phyloP scores from a whole-genome alignment of 1,284 basidiomycete species.

The Cutaneotrichosporon cutaneum region DNA sequence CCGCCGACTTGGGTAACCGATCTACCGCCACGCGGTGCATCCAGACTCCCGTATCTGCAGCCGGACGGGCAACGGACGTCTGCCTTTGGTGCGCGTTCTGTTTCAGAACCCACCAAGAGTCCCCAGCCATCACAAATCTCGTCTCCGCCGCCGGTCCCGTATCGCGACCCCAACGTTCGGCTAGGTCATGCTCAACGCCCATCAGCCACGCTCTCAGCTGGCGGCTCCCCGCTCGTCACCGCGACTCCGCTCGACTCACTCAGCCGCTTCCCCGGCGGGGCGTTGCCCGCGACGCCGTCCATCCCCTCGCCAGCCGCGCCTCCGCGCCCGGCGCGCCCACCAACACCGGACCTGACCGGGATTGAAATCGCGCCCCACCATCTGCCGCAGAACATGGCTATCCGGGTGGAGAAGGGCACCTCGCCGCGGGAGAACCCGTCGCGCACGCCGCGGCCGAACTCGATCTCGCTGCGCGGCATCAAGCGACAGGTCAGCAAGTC shows the following conservation, averaged over 20 bases:
- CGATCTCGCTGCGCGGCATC: constrained; percentile 17
- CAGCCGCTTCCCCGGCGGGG: constrained; percentile 2
- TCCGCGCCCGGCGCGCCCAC: constrained; percentile 21
- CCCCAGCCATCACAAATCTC: not conserved
- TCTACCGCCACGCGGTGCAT: constrained; percentile 17
- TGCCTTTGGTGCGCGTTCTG: not conserved
- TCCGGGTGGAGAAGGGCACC: constrained; percentile 12
- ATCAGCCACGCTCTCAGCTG: not conserved
- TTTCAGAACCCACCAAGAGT: constrained; percentile 1
- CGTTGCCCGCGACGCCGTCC: not conserved
- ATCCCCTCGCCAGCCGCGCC: not conserved
- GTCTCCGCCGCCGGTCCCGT: constrained; percentile 3
- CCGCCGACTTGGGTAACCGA: constrained; percentile 2
- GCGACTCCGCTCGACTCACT: not conserved
- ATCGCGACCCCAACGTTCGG: not conserved
- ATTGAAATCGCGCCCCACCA: constrained; percentile 12
- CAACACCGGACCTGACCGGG: constrained; percentile 22
- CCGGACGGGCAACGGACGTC: constrained; percentile 2
- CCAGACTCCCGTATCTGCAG: constrained; percentile 19
- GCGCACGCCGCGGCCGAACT: constrained; percentile 4
- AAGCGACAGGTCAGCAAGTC: constrained; percentile 10
- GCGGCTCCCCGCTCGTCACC: not conserved
- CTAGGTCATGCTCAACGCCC: not conserved
- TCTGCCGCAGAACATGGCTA: constrained; percentile 14
- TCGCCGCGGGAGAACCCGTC: not conserved